phyloP scores from a whole-genome alignment of 2,329 filamentous ascomycete species.

The Cyphellophora attinorum region DNA sequence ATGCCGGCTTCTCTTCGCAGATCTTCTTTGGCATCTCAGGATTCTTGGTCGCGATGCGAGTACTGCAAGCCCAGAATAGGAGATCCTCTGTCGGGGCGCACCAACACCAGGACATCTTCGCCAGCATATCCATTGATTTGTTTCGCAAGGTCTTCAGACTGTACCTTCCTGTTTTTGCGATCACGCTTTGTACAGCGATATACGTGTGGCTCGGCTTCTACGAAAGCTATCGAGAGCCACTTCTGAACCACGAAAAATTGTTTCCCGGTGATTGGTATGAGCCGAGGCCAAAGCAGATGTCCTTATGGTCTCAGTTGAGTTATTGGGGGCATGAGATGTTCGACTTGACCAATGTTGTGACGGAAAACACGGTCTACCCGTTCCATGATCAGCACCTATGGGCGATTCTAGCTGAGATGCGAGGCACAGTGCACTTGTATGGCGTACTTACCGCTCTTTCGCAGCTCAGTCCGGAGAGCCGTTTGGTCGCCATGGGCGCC shows the following conservation, averaged over 20 bases:
- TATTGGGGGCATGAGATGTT: constrained; percentile 25
- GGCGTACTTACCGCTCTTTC: constrained; percentile 30
- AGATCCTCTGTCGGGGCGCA: constrained; percentile 25
- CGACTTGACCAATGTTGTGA: constrained; percentile 15
- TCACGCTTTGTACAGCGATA: constrained; percentile 30
- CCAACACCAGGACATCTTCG: constrained; percentile 30
- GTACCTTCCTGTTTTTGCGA: constrained; percentile 32
- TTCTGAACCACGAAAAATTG: constrained; percentile 10
- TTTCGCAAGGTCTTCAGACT: constrained; percentile 34
- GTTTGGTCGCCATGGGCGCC: constrained; percentile 24
- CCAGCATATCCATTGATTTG: constrained; percentile 30
- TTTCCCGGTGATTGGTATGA: constrained; percentile 19
- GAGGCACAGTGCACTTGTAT: constrained; percentile 35
- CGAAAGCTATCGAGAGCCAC: constrained; percentile 13
- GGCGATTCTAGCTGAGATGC: constrained; percentile 38
- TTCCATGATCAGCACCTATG: constrained; percentile 38
- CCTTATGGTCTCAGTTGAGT: constrained; percentile 23
- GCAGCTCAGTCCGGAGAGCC: constrained; percentile 23
- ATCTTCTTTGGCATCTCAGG: constrained; percentile 41
- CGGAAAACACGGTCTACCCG: constrained; percentile 15
- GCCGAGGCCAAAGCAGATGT: constrained; percentile 32
- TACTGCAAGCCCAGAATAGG: constrained; percentile 30
- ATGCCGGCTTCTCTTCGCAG: constrained; percentile 29
- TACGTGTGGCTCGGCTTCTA: constrained; percentile 31
- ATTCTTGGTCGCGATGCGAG: constrained; percentile 31